Percentiles rank a stretch among this genome's conserved stretches.
Evolutionary conservation across 225 moss, liverwort and hornwort genomes (phyloP).

Genomic region (Thuidium tamariscinum): DNA sequence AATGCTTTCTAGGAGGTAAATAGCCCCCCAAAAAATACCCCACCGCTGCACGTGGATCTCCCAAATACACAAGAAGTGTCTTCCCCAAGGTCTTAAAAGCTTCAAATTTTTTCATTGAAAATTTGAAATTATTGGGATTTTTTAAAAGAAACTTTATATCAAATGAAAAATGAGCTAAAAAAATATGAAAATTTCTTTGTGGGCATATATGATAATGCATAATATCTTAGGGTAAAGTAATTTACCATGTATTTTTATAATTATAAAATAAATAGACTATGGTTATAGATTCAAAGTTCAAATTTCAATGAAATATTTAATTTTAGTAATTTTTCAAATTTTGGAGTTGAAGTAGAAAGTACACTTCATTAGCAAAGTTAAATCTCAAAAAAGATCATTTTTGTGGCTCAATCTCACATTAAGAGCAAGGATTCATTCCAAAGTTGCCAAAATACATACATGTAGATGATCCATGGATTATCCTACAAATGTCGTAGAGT

Average conservation of each 20-base stretch:
- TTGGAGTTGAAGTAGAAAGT: fast-evolving
- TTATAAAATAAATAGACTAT: neutral
- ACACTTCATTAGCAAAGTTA: neutral
- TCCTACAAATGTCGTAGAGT: no score
- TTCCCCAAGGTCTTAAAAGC: no score
- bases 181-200: fast-evolving
- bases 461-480: no score
- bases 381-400: neutral
- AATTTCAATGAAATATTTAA: neutral
- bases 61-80: no score
- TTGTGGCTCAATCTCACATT: neutral
- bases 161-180: neutral
- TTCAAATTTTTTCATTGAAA: no score
- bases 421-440: neutral
- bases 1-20: no score
- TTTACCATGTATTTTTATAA: fast-evolving
- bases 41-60: no score
- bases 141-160: neutral
- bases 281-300: neutral
- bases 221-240: neutral
- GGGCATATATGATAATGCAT: fast-evolving
- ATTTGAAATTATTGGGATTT: neutral
- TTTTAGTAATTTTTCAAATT: neutral
- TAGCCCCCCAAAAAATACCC: no score
- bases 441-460: neutral